Base-by-base conservation (phyloP, 2,329 filamentous ascomycete genomes). In the Xylaria sp. region DNA sequence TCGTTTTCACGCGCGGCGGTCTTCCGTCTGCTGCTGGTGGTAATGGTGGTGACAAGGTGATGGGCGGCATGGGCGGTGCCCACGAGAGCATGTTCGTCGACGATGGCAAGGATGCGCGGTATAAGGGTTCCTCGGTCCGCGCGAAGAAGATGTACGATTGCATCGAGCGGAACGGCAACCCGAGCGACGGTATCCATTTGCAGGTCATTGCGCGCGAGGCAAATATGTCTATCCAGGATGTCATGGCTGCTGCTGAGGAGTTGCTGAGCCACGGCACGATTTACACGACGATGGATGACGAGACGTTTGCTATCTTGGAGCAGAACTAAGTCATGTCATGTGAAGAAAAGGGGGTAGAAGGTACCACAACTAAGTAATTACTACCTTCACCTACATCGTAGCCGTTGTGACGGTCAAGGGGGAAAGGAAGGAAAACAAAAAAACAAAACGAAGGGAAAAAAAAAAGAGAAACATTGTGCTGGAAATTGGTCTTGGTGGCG, bases 201-300 rank as follows among this genome's bases (percentile, higher is more conserved):
- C 87, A 93, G 69, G 79, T 87, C 61, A 90, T 99, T 67, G 86
- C 89, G 9, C 79, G 80, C 52, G 80, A 82, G 60, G 79, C 88
- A 16, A 80, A 83, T 6, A 76, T 97, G 75, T 80, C 87, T 7
- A 76, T 86, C 35, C 80, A 80, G 30, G 90, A 95, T 51, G 89
- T 94, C 11, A 78, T 87, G 67, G 84, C 82, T 55, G 92, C 86
- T n/a, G 85, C 89, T 8, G 91, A 96, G 68, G 92, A 97, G 75
- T 75, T 99, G 70, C 75, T 91, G 49, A 79, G 79, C 1, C 76
- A 84, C 58, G 91, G 92, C 35, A 72, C 91, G 67, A 90, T 96
- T 65, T 99, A 91, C 76, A 91, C 91, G 34, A 99, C 95, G 8
- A 83, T 96, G 5, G 92, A 97, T 75, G 93, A 97, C 70, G 83